Evolutionary conservation across 352 stramenopile species (phyloP).

Genomic region (Phytopythium ostracodes): DNA sequence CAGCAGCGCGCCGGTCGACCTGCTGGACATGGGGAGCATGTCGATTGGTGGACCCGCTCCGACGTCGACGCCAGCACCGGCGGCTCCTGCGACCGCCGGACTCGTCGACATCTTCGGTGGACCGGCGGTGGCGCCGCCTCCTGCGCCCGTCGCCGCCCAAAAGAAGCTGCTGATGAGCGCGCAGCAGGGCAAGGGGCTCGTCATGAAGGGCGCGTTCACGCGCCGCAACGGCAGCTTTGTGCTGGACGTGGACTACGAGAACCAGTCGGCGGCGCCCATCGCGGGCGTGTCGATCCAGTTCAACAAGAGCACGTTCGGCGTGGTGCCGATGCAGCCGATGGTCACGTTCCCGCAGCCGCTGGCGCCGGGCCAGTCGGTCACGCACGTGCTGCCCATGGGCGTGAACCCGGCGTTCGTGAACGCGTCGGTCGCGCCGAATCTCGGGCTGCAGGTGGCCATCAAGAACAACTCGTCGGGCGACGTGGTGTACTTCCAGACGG

Average conservation of each 20-base stretch:
- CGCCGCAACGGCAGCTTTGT: constrained; percentile 60
- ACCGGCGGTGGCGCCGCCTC: constrained; percentile 21
- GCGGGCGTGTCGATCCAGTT: constrained; percentile 93
- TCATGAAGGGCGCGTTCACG: constrained; percentile 81
- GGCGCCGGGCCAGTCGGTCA: constrained; percentile 66
- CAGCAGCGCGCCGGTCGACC: constrained; percentile 39
- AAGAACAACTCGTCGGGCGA: constrained; percentile 95
- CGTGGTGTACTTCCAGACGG: constrained; percentile 96
- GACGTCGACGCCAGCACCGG: constrained; percentile 23
- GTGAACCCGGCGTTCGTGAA: constrained; percentile 81
- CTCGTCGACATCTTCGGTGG: constrained; percentile 87
- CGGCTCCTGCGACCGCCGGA: constrained; percentile 27
- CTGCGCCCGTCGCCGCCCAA: constrained; percentile 14
- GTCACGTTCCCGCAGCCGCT: constrained; percentile 74
- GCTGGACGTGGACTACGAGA: constrained; percentile 81
- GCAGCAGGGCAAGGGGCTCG: constrained; percentile 86
- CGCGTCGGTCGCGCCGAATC: constrained; percentile 58
- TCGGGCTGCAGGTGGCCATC: constrained; percentile 94
- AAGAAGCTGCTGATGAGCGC: constrained; percentile 77
- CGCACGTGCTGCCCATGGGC: constrained; percentile 72
- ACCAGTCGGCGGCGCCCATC: constrained; percentile 88
- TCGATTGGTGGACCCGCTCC: constrained; percentile 56
- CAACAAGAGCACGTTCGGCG: constrained; percentile 98
- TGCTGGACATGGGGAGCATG: constrained; percentile 86
- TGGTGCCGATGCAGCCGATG: constrained; percentile 91